Evolutionary conservation across 805 yeast genomes (phyloP).

Genomic region (Metschnikowia aberdeeniae): DNA sequence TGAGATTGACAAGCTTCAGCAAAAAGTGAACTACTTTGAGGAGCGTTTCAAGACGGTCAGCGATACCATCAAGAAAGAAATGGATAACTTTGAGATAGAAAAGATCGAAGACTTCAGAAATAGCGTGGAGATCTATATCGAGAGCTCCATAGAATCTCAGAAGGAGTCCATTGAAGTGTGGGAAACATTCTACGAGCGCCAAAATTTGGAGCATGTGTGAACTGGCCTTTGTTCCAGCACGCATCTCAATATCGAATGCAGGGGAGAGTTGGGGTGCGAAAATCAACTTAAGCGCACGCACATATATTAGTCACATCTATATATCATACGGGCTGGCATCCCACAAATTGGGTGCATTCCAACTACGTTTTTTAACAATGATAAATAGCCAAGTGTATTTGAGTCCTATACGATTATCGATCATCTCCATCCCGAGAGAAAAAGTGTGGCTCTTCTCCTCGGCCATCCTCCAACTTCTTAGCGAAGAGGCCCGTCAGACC

Average conservation of each 20-base stretch:
- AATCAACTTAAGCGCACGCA: constrained; percentile 1
- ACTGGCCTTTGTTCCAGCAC: not conserved
- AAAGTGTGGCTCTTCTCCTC: constrained; percentile 52
- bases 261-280: not conserved
- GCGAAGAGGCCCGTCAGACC: constrained; percentile 26
- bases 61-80: constrained; percentile 61
- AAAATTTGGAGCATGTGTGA: constrained; percentile 19
- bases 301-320: constrained; percentile 1
- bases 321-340: not conserved
- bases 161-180: constrained; percentile 86
- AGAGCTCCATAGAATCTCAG: constrained; percentile 86
- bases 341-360: not conserved
- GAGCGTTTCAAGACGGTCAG: constrained; percentile 61
- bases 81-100: constrained; percentile 66
- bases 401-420: constrained; percentile 42
- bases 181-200: constrained; percentile 76
- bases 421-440: constrained; percentile 50
- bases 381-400: constrained; percentile 49
- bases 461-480: constrained; percentile 46
- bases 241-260: too few species aligned
- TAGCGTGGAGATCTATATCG: constrained; percentile 85
- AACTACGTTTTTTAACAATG: not conserved
- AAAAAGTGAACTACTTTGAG: constrained; percentile 50
- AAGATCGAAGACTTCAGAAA: constrained; percentile 81
- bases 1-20: constrained; percentile 56